Evolutionary conservation across 768 basidiomycete genomes (phyloP), one percentile per base, ranked within the genome.

Genomic region (Serendipita sp.): DNA sequence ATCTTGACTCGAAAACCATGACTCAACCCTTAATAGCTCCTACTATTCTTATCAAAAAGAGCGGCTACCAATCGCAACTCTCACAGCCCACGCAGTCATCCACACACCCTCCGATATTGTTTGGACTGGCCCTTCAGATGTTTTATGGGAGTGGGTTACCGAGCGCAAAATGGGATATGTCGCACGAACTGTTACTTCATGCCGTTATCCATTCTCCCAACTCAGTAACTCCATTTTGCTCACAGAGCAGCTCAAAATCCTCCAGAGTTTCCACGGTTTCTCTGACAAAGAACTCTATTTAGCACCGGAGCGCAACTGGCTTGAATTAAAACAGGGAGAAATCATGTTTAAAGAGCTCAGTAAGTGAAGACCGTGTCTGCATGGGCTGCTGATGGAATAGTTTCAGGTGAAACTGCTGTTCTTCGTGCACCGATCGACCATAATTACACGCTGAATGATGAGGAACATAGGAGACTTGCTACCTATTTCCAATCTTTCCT

Each of bases 211-310:
- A n/a, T 60, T 60, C 56, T 60, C 56, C 16, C 56, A 60, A 35
- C 56, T 60, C 35, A 37, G 28, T 10, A 60, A 37, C 16, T n/a
- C 34, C 5, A 37, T 60, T 37, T 10, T 32, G 5, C 24, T 16
- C 16, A 37, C n/a, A 10, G 56, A 60, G 56, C 56, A 60, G 56
- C 56, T 60, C 56, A 60, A 60, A 60, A 37, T 60, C 24, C 8
- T 35, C 24, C 28, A n/a, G 28, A 10, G 16, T n/a, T n/a, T 10
- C 10, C 35, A 60, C 28, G 35, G 35, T 32, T 35, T 60, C 11
- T 51, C 16, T 5, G 56, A 60, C 16, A 32, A 60, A 8, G 56
- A 60, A n/a, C 35, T 60, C 16, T 24, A 30, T 28, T 8, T 24
- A 10, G n/a, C 16, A 10, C 24, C 18, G 10, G 56, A n/a, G 16